These are phyloP conservation scores for Hericium alpestre DNA, from an alignment of 768 basidiomycete species.

Conservation along the genomic window DNA sequence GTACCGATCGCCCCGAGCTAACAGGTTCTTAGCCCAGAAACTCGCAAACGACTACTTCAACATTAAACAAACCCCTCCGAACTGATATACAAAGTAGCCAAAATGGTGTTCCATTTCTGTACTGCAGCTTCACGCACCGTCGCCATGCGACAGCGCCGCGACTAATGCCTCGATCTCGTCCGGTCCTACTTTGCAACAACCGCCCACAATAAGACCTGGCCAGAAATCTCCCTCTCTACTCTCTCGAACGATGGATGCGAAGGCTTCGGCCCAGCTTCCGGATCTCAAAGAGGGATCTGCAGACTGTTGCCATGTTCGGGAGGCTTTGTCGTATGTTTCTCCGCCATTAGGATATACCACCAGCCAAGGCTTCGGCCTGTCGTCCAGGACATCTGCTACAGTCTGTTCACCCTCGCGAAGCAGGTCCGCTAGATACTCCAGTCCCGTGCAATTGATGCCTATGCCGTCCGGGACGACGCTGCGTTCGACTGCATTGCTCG, in stretches of 20 bases:
- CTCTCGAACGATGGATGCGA: conserved; percentile 18
- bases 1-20: too few species aligned
- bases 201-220: conserved; percentile 50
- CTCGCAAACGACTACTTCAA: too few species aligned
- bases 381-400: conserved; percentile 1
- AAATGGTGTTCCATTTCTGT: too few species aligned
- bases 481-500: neutral
- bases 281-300: conserved; percentile 9
- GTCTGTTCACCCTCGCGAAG: conserved; percentile 26
- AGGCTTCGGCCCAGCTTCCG: conserved; percentile 26
- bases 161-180: conserved; percentile 31
- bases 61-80: too few species aligned
- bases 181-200: conserved; percentile 58
- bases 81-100: too few species aligned
- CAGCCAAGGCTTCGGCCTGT: conserved; percentile 36
- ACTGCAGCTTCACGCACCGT: too few species aligned
- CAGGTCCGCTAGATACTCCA: conserved; percentile 32
- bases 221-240: conserved; percentile 22
- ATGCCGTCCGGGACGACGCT: conserved; percentile 38
- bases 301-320: conserved; percentile 31
- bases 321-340: conserved; percentile 38
- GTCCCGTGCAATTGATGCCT: conserved; percentile 66
- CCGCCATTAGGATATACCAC: conserved; percentile 69
- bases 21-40: too few species aligned
- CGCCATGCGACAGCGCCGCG: neutral